A percentile compares a stretch with the other conserved stretches of the same genome.
Conservation (phyloP, 2,329 filamentous ascomycete species). For the Cryphonectria japonica region DNA sequence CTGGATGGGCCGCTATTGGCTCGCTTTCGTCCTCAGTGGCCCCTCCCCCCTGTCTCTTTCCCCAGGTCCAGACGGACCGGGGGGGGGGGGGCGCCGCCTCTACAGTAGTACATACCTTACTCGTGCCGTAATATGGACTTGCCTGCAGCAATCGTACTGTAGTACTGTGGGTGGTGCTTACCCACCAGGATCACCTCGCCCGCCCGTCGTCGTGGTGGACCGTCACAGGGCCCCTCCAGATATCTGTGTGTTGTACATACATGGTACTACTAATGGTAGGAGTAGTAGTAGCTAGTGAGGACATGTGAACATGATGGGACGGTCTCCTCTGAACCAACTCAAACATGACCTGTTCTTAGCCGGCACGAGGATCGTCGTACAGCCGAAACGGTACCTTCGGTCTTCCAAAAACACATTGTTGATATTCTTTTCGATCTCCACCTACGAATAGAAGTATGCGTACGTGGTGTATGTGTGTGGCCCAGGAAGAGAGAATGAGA, state of each 20-base stretch:
- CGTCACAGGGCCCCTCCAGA: neutral
- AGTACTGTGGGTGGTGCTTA: neutral
- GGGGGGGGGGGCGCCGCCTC: neutral
- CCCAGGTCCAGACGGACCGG: neutral
- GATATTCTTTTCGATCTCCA: neutral
- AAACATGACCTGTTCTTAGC: neutral
- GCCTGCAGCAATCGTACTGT: neutral
- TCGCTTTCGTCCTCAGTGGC: neutral
- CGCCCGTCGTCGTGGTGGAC: neutral
- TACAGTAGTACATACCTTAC: neutral
- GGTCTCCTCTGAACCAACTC: neutral
- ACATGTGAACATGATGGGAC: constrained; percentile 6
- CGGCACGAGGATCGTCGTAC: no score
- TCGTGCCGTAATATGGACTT: neutral
- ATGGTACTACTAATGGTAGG: neutral
- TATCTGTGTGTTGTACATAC: neutral
- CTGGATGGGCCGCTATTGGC: constrained; percentile 3
- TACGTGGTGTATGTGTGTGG: no score
- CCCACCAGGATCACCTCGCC: neutral
- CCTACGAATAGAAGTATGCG: neutral
- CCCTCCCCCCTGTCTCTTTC: neutral
- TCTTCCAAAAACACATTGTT: neutral
- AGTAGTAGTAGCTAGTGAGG: neutral
- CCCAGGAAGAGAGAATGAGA: neutral
- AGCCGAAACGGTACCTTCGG: no score